Percentiles rank a stretch among this genome's conserved stretches.
Conservation (phyloP, 345 rosid species). For the Dimocarpus longan region DNA sequence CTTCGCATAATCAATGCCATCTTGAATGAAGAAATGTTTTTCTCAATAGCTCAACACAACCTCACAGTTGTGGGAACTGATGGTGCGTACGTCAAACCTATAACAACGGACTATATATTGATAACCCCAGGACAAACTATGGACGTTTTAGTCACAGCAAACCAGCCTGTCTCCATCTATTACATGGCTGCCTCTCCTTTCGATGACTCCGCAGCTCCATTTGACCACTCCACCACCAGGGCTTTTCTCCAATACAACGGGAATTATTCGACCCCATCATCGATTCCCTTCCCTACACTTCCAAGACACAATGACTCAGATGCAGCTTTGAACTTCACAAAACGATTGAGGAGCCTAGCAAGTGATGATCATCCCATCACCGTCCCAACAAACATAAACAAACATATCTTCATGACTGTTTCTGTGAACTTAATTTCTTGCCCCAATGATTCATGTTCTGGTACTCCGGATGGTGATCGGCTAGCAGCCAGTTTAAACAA, state of each 20-base stretch:
- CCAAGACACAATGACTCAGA: slow-evolving; percentile 25
- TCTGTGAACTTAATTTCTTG: slow-evolving; percentile 30
- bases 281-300: slow-evolving; percentile 30
- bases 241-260: slow-evolving; percentile 42
- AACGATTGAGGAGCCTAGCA: slow-evolving; percentile 20
- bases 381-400: slow-evolving; percentile 29
- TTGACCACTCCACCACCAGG: slow-evolving; percentile 34
- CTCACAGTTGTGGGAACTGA: slow-evolving; percentile 36
- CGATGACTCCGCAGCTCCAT: slow-evolving; percentile 24
- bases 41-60: slow-evolving; percentile 1
- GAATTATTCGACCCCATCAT: slow-evolving; percentile 25
- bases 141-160: slow-evolving; percentile 43
- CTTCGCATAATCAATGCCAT: neutral
- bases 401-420: slow-evolving; percentile 25
- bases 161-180: slow-evolving; percentile 28
- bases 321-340: slow-evolving; percentile 28
- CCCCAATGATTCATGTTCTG: slow-evolving; percentile 17
- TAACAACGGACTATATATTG: slow-evolving; percentile 25
- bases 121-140: slow-evolving; percentile 53
- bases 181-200: slow-evolving; percentile 35
- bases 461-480: slow-evolving; percentile 5
- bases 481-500: slow-evolving; percentile 52
- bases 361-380: slow-evolving; percentile 28
- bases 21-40: neutral
- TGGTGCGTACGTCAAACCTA: slow-evolving; percentile 31